A percentile compares a stretch with the other conserved stretches of the same genome.
phyloP scores from a whole-genome alignment of 148 eudicot species.

The Rhododendron vialii region DNA sequence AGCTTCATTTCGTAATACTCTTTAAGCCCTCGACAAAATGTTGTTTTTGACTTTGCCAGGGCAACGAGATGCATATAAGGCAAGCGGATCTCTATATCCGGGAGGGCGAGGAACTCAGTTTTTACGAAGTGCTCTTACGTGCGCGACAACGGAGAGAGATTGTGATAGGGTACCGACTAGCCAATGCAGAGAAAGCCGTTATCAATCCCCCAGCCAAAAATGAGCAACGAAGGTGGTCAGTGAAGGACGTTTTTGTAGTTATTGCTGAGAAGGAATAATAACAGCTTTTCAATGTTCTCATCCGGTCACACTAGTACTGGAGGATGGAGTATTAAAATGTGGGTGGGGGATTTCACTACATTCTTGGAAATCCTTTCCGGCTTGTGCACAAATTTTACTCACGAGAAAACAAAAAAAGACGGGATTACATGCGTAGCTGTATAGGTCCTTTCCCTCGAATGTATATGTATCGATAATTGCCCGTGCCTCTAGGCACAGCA shows the following conservation, averaged over 20 bases:
- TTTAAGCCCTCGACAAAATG: not conserved
- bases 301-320: not conserved
- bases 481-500: no score
- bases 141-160: constrained; percentile 53
- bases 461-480: no score
- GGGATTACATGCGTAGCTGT: not conserved
- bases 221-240: constrained; percentile 41
- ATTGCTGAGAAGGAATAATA: constrained; percentile 58
- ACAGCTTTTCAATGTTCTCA: constrained; percentile 1
- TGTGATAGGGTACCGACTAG: constrained; percentile 41
- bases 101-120: constrained; percentile 51
- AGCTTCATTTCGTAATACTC: not conserved
- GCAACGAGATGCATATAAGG: constrained; percentile 56
- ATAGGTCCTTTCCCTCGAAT: not conserved
- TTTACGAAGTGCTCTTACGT: constrained; percentile 49
- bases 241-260: constrained; percentile 46
- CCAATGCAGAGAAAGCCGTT: constrained; percentile 47
- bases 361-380: not conserved
- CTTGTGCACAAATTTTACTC: not conserved
- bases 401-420: not conserved
- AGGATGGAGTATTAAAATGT: not conserved
- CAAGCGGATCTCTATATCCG: constrained; percentile 43
- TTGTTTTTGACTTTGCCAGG: constrained; percentile 20
- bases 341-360: not conserved
- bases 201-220: constrained; percentile 31